Evolutionary conservation across 164 flowering plant genomes (phyloP), one percentile per base, ranked within the genome.

Genomic region (Malania oleifera): DNA sequence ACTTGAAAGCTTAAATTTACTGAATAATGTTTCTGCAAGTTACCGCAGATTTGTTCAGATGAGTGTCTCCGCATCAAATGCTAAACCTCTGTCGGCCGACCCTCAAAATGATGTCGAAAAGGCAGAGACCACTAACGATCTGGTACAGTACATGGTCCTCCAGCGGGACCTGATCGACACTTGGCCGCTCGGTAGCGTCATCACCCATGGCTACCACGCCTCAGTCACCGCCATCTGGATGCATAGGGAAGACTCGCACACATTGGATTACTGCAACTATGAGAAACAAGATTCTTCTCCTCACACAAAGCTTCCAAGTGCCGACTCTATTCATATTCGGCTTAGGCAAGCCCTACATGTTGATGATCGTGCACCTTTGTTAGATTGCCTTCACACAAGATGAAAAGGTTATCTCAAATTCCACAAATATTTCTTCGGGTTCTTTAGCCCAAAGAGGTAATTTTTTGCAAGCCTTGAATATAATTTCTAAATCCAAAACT

Each of bases 201-300:
- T 91, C 14, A 80, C 96, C 0, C 98, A 91, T 68, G 95, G 98
- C 1, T 89, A 96, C 69, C 98, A 91, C 59, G 98, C 98, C 34
- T 73, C 96, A 13, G 96, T 91, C 3, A 64, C 81, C 1, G 96
- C 95, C 15, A 72, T 89, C 22, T 91, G 96, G 91, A 18, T 61
- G 7, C 62, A 75, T 72, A 83, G 68, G 70, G 87, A 86, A 50
- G 95, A 91, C 57, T 64, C 77, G 24, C 69, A 60, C 53, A 89
- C 96, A 3, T 44, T 63, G 10, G 69, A 67, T 19, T 91, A 91
- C 54, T 89, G 96, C 63, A 62, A 74, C 59, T 80, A 83, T n/a
- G 28, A 65, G 22, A 83, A 82, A n/a, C n/a, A n/a, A n/a, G n/a
- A n/a, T n/a, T n/a, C n/a, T n/a, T n/a, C n/a, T n/a, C n/a, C n/a